Percentiles rank a stretch among this genome's conserved stretches.
These are phyloP conservation scores for Blastobotrys attinorum DNA, from an alignment of 805 yeast species.

Conservation along the genomic window DNA sequence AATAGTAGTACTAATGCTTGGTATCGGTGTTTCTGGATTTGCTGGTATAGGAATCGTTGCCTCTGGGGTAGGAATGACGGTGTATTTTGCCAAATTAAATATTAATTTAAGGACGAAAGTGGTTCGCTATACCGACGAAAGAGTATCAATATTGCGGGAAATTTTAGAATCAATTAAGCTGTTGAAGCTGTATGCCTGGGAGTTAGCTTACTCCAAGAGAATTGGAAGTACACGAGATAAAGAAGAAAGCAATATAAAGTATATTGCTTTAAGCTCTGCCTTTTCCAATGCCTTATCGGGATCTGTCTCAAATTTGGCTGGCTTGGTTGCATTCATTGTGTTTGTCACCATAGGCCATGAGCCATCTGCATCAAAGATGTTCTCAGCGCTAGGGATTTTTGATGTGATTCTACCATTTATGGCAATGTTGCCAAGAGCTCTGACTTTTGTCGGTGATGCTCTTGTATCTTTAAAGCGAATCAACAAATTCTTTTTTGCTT, in stretches of 20 bases:
- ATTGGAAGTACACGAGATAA: conserved; percentile 47
- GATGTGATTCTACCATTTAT: conserved; percentile 49
- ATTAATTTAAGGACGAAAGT: conserved; percentile 51
- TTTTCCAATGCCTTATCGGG: conserved; percentile 57
- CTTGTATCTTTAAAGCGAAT: conserved; percentile 46
- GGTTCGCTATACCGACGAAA: conserved; percentile 58
- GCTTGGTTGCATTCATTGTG: neutral
- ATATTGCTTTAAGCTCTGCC: conserved; percentile 59
- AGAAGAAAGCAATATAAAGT: conserved; percentile 56
- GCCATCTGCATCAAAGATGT: conserved; percentile 28
- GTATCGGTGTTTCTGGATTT: conserved; percentile 52
- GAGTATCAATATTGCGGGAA: conserved; percentile 73
- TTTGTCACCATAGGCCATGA: neutral
- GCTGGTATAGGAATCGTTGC: conserved; percentile 50
- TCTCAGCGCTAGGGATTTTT: conserved; percentile 57
- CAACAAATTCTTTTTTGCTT: conserved; percentile 38
- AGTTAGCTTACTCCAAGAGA: conserved; percentile 57
- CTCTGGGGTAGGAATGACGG: conserved; percentile 29
- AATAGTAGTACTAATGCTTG: conserved; percentile 42
- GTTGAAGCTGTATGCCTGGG: conserved; percentile 91
- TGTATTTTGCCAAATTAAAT: conserved; percentile 10
- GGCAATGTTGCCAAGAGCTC: conserved; percentile 51
- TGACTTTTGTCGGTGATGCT: conserved; percentile 55
- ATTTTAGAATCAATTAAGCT: conserved; percentile 68
- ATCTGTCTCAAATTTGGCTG: conserved; percentile 44